These are phyloP conservation scores for Sphaerobolus stellatus DNA, from an alignment of 1,284 basidiomycete genomes.

Conservation along the genomic window DNA sequence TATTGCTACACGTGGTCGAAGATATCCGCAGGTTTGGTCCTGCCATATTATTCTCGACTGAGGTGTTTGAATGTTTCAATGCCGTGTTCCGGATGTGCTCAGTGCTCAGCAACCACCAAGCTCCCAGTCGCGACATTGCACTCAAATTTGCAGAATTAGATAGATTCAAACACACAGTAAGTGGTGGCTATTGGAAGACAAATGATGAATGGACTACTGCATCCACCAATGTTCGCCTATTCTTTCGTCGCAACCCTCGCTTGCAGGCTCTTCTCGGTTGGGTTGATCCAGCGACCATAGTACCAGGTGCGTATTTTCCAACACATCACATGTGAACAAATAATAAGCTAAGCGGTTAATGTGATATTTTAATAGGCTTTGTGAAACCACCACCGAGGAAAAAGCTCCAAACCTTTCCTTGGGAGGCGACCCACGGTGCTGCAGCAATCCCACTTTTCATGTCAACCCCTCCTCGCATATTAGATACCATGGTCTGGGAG, in stretches of 20 bases:
- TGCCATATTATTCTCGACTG: slow-evolving; percentile 22
- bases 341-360: too few species aligned
- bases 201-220: slow-evolving; percentile 7
- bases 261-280: too few species aligned
- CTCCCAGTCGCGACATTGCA: slow-evolving; percentile 14
- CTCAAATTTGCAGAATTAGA: not conserved
- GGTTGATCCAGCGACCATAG: too few species aligned
- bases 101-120: slow-evolving; percentile 10
- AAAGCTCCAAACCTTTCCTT: too few species aligned
- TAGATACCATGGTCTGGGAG: too few species aligned
- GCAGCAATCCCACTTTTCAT: too few species aligned
- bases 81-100: slow-evolving; percentile 5
- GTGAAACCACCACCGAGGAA: too few species aligned
- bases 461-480: too few species aligned
- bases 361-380: too few species aligned
- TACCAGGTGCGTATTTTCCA: too few species aligned
- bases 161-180: slow-evolving; percentile 7
- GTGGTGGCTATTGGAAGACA: slow-evolving; percentile 32
- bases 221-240: slow-evolving; percentile 13
- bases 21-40: slow-evolving; percentile 29
- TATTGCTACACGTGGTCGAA: slow-evolving; percentile 23
- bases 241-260: slow-evolving; percentile 19
- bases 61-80: slow-evolving; percentile 18
- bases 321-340: too few species aligned
- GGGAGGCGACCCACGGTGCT: too few species aligned